phyloP scores from a whole-genome alignment of 768 basidiomycete species.

The Lactarius pseudohatsudake region DNA sequence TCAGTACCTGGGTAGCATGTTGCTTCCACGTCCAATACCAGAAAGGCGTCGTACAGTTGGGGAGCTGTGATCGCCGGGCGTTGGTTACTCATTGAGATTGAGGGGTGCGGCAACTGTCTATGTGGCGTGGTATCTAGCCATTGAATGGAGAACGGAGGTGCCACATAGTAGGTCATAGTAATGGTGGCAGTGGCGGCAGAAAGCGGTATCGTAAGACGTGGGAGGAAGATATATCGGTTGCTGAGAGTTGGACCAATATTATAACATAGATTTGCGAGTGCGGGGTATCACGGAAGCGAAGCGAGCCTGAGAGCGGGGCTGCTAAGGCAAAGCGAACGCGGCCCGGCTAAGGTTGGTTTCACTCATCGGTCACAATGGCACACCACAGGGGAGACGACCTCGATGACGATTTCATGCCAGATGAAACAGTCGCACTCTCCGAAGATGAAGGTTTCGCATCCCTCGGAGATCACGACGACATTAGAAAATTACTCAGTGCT shows the following conservation, averaged over 20 bases:
- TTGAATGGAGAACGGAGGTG: conserved; percentile 6
- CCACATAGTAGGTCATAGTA: conserved; percentile 17
- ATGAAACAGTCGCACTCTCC: conserved; percentile 64
- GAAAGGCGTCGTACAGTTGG: conserved; percentile 71
- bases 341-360: conserved; percentile 4
- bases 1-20: conserved; percentile 69
- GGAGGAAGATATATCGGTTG: conserved; percentile 1
- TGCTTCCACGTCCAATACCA: conserved; percentile 89
- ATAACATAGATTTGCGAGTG: conserved; percentile 20
- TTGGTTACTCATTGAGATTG: neutral
- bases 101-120: conserved; percentile 10
- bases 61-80: conserved; percentile 30
- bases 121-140: conserved; percentile 5
- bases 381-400: conserved; percentile 70
- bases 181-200: conserved; percentile 14
- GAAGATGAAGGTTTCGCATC: conserved; percentile 50
- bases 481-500: conserved; percentile 44
- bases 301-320: neutral
- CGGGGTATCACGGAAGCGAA: neutral
- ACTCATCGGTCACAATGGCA: conserved; percentile 31
- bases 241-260: conserved; percentile 16
- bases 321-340: too few relatives aligned
- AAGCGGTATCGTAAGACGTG: conserved; percentile 10
- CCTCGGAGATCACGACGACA: conserved; percentile 36
- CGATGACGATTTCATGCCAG: conserved; percentile 76